Conservation (phyloP, 225 moss, liverwort and hornwort species). For the Sphagnum tenellum region DNA sequence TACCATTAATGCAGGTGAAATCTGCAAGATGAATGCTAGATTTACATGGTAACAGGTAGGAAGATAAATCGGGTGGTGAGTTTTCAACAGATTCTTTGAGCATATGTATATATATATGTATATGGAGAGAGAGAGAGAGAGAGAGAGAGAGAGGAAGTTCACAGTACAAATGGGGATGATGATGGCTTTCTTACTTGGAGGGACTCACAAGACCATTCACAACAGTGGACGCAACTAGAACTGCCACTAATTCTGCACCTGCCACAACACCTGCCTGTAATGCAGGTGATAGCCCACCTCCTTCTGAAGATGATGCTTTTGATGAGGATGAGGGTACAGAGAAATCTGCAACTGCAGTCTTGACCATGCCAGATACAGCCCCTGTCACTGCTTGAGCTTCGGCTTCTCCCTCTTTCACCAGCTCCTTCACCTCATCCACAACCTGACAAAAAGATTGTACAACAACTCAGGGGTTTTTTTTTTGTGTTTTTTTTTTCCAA, state of each 20-base stretch:
- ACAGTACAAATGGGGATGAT: no score
- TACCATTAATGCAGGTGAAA: no score
- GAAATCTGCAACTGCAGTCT: constrained; percentile 19
- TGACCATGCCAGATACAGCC: constrained; percentile 31
- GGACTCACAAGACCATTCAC: constrained; percentile 76
- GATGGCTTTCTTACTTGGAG: constrained; percentile 40
- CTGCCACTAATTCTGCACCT: constrained; percentile 76
- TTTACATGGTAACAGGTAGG: no score
- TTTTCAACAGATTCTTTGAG: no score
- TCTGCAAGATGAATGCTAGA: no score
- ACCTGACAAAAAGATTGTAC: constrained; percentile 15
- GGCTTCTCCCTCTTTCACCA: constrained; percentile 56
- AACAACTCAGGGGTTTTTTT: no score
- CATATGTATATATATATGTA: no score
- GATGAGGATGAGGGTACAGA: constrained; percentile 20
- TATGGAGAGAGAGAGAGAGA: no score
- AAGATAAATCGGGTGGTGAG: no score
- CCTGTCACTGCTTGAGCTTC: constrained; percentile 25
- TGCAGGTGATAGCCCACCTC: constrained; percentile 38
- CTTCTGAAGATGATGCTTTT: constrained; percentile 7
- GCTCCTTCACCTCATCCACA: constrained; percentile 56
- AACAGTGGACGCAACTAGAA: constrained; percentile 62
- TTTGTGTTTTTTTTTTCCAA: neutral
- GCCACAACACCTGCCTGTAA: constrained; percentile 73
- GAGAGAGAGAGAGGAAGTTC: no score